Conservation (phyloP, 345 rosid species). For the Arabidopsis arenosa region DNA sequence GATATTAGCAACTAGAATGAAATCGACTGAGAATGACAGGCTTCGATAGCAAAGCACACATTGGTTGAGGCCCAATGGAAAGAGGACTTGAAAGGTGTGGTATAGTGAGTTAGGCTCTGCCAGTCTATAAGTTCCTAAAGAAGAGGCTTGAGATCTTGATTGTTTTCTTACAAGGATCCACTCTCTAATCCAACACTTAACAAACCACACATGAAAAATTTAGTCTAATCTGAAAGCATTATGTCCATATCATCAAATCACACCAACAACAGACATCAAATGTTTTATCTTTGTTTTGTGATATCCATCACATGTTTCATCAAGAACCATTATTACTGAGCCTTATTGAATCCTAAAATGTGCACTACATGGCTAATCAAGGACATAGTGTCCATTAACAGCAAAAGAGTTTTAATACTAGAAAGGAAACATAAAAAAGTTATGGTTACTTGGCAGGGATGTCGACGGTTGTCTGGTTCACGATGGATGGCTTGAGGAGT, state of each 20-base stretch:
- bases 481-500: background rate
- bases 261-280: too few species aligned
- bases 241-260: background rate
- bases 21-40: too few species aligned
- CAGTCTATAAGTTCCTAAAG: background rate
- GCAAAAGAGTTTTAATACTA: background rate
- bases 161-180: background rate
- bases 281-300: too few species aligned
- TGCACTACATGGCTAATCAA: slow-evolving; percentile 1
- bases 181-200: background rate
- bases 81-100: too few species aligned
- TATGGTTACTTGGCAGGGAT: background rate
- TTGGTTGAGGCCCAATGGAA: too few species aligned
- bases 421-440: background rate
- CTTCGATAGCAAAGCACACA: too few species aligned
- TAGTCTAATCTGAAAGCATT: background rate
- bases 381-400: background rate
- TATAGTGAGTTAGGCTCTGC: too few species aligned
- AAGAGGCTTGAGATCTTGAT: background rate
- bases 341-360: background rate
- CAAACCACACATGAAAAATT: background rate
- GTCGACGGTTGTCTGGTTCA: background rate
- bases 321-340: background rate
- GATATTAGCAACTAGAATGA: too few species aligned
- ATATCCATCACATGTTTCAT: background rate